Evolutionary conservation across 2,329 filamentous ascomycete genomes (phyloP).

Genomic region (Alternaria viburni): DNA sequence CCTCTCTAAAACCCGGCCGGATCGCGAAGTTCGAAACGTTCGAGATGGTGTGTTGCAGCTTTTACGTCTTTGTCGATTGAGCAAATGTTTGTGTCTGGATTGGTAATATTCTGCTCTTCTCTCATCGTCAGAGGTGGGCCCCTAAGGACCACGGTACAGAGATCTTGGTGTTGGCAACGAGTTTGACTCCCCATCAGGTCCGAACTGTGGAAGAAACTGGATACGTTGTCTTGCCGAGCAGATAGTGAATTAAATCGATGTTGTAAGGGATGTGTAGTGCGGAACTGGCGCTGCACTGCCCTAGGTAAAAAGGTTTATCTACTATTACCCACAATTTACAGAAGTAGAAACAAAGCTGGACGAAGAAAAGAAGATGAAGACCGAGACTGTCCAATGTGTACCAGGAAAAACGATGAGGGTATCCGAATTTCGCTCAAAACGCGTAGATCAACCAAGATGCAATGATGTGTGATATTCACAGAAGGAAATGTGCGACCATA

Average conservation of each 20-base stretch:
- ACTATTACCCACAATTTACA: not conserved
- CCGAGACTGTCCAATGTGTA: not conserved
- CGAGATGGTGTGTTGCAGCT: not conserved
- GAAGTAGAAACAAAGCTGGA: not conserved
- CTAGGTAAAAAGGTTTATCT: not conserved
- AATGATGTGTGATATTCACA: not conserved
- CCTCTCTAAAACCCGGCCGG: not conserved
- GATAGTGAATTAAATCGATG: not conserved
- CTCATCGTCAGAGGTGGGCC: not conserved
- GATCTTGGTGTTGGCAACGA: not conserved
- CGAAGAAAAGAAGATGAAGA: conserved; percentile 3
- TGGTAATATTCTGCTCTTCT: not conserved
- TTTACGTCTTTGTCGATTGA: not conserved
- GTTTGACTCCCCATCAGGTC: not conserved
- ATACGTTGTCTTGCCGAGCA: not conserved
- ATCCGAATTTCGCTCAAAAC: conserved; percentile 26
- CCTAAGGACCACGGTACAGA: not conserved
- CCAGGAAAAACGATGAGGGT: conserved; percentile 19
- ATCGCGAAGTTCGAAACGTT: not conserved
- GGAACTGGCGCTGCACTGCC: not conserved
- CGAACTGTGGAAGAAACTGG: not conserved
- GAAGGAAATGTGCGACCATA: not conserved
- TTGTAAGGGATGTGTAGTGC: not conserved
- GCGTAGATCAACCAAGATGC: conserved; percentile 1
- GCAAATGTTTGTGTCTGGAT: not conserved